Conservation (phyloP, 2,329 filamentous ascomycete genomes). For the Verticillium isaacii region DNA sequence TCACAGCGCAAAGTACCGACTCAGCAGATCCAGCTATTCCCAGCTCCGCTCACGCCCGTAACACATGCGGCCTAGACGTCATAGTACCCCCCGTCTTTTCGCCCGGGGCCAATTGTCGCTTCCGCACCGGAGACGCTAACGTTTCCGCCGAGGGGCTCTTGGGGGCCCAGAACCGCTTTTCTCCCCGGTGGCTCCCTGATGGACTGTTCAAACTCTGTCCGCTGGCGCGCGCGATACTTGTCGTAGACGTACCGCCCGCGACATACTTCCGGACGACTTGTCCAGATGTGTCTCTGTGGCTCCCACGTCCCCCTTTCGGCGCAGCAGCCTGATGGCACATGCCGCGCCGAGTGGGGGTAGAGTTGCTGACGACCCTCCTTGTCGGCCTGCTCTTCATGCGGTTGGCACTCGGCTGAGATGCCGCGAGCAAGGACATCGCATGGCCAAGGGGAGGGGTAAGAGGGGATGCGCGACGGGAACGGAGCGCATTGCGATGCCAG, state of each 20-base stretch:
- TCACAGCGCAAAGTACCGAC: not conserved
- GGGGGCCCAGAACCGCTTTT: not conserved
- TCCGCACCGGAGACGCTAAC: not conserved
- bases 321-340: not conserved
- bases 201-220: not conserved
- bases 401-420: not conserved
- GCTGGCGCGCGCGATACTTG: not conserved
- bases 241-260: not conserved
- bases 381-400: not conserved
- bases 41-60: not conserved
- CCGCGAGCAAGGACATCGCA: not conserved
- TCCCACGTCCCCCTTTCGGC: not conserved
- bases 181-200: not conserved
- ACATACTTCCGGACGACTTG: not conserved
- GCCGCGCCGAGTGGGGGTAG: not conserved
- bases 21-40: not conserved
- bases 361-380: not conserved
- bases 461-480: not conserved
- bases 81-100: not conserved
- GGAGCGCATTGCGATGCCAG: not conserved
- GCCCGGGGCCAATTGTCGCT: not conserved
- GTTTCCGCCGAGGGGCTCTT: not conserved
- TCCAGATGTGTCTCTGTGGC: not conserved
- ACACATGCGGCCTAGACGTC: not conserved
- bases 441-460: not conserved